These are phyloP conservation scores for Pyronema omphalodes DNA, from an alignment of 495 filamentous ascomycete species.

Conservation along the genomic window DNA sequence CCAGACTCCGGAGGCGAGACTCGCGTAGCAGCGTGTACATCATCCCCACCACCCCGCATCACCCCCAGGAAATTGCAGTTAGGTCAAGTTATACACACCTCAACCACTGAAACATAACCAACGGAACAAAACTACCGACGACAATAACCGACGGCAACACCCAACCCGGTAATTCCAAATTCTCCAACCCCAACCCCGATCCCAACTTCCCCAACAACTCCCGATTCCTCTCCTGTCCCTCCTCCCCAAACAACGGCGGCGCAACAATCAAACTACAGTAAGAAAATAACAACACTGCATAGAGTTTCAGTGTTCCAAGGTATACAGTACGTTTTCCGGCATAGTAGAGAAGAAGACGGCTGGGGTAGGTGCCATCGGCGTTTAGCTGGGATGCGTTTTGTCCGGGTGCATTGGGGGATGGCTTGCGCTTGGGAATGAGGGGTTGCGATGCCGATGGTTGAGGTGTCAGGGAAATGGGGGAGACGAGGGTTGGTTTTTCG, in stretches of 20 bases:
- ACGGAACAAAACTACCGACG: background rate
- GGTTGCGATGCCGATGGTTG: too few relatives aligned
- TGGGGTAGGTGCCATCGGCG: background rate
- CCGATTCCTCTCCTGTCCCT: too few relatives aligned
- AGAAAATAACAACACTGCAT: background rate
- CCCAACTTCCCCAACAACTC: background rate
- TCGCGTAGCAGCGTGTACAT: background rate
- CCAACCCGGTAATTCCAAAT: background rate
- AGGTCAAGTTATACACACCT: too few relatives aligned
- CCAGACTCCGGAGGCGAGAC: too few relatives aligned
- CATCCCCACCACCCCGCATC: background rate
- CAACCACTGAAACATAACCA: background rate
- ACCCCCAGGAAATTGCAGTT: background rate
- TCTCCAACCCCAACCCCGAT: too few relatives aligned
- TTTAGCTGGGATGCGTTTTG: background rate
- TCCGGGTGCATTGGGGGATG: too few relatives aligned
- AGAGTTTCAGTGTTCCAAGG: slow-evolving; percentile 1
- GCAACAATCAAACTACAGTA: slow-evolving; percentile 1
- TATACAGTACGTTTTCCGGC: slow-evolving; percentile 2
- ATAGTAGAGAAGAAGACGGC: slow-evolving; percentile 2
- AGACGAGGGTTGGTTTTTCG: too few relatives aligned
- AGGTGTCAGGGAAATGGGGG: too few relatives aligned
- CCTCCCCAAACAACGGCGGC: background rate
- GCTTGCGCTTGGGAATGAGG: too few relatives aligned
- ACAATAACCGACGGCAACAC: background rate